Evolutionary conservation across 495 filamentous ascomycete species (phyloP), one percentile per base, ranked within the genome.

Genomic region (Penicillium daleae): DNA sequence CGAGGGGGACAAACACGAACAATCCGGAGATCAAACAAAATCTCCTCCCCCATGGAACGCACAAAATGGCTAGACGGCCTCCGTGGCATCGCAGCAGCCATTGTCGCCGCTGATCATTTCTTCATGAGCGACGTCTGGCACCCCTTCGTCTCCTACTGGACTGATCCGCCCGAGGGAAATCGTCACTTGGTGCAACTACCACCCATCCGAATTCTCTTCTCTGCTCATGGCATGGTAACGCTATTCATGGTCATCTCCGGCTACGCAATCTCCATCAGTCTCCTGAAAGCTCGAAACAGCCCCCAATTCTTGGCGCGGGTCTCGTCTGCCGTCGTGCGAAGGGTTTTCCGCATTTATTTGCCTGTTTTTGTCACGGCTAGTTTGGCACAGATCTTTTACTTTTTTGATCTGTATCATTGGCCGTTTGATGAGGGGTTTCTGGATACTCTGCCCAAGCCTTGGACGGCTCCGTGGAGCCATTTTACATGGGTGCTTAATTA

Each of bases 171-270:
- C 54, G 77, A 78, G 27, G 57, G 77, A 31, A 80, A 79, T 56
- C 70, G 78, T 35, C 69, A 77, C 46, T 66, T 83, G 51, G 73
- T 87, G 37, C 86, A 88, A 71, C 73, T 88, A 9, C 86, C 85
- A 6, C 80, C 83, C 56, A 53, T 87, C 12, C 76, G 83, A n/a
- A 71, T 88, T 24, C 63, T 87, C 7, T 86, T 81, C 68, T 79
- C 80, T 3, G 83, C 81, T 29, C 77, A 80, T 15, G 81, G 83
- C 1, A 87, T 87, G 85, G 86, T 89, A 5, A 78, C 83, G 60
- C 77, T 87, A 24, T 88, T 89, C 74, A 87, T 87, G 75, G 81
- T 87, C 48, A 85, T 89, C n/a, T 86, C 85, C 5, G 84, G 86
- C 29, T 86, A 83, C 59, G 83, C 81, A 1, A 76, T 88, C 15